phyloP scores from a whole-genome alignment of 768 basidiomycete genomes.

The Tricholoma sp. region DNA sequence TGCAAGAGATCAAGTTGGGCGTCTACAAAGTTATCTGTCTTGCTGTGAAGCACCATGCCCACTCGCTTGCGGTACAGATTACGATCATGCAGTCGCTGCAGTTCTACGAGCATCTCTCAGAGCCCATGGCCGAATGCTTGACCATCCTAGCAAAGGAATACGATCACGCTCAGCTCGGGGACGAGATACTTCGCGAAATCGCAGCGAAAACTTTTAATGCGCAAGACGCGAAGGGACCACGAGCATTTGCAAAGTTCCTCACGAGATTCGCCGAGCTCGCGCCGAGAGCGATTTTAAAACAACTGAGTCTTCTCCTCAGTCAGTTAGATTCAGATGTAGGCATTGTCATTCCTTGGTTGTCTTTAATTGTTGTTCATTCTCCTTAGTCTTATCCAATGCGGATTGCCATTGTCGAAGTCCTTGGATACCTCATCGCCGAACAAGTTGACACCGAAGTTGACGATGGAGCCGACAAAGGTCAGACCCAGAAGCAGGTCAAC shows the following conservation, averaged over 20 bases:
- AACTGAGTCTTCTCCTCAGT: conserved; percentile 75
- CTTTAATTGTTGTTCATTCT: conserved; percentile 1
- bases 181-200: conserved; percentile 88
- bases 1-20: conserved; percentile 57
- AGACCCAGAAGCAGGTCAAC: conserved; percentile 68
- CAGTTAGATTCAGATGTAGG: conserved; percentile 91
- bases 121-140: conserved; percentile 90
- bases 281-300: conserved; percentile 80
- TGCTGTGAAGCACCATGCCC: conserved; percentile 88
- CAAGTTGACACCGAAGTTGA: conserved; percentile 51
- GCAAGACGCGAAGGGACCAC: conserved; percentile 83
- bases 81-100: conserved; percentile 88
- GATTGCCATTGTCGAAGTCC: conserved; percentile 87
- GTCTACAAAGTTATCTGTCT: conserved; percentile 87
- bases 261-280: conserved; percentile 73
- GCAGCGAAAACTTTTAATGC: conserved; percentile 70
- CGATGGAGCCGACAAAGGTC: conserved; percentile 27
- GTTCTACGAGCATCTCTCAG: conserved; percentile 91
- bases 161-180: conserved; percentile 83
- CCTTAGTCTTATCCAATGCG: conserved; percentile 92
- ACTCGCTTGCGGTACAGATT: conserved; percentile 80
- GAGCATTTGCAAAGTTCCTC: conserved; percentile 82
- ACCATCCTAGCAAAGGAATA: conserved; percentile 76
- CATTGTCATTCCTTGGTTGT: neutral
- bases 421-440: conserved; percentile 81